Evolutionary conservation across 805 yeast species (phyloP), one percentile per base, ranked within the genome.

Genomic region (Saturnispora diversa): DNA sequence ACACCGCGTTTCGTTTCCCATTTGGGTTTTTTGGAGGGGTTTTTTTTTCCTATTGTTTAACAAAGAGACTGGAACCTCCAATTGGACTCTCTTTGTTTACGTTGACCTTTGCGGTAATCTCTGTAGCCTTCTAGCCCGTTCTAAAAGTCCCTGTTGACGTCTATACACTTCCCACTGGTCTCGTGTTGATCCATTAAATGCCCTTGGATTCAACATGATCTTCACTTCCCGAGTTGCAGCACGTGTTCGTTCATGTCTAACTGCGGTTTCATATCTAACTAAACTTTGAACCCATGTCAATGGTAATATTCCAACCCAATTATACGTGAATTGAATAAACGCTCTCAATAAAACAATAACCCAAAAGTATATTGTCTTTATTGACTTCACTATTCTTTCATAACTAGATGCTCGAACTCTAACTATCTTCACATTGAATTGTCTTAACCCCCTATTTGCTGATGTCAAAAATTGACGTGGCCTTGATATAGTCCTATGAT

Each of bases 151-250:
- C 56, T 87, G 92, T 57, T 88, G 97, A 50, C 84, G 84, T 44
- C 98, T 64, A 53, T 88, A 90, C 30, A 86, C 60, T 54, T 90
- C 98, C 97, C 98, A 90, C 8, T 86, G 88, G 58, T 88, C 96
- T 47, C 96, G 71, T 6, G 83, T 75, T 36, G 83, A 88, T 0
- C 92, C 77, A 44, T 76, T 75, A 60, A 90, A 92, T 1, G 80
- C 79, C 37, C 95, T 66, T 3, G 97, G 83, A 43, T 81, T 80
- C 41, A 92, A 65, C 8, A 85, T 82, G 7, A 92, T 58, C 56
- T 87, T 88, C 10, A 88, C 86, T 17, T 39, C 42, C 13, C 42
- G 25, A 12, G 22, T 39, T 6, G 48, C 27, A 50, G 44, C 46
- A 44, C 53, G 35, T 8, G 36, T 32, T 11, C 42, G 24, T 26